Base-by-base conservation (phyloP, 148 eudicot species). In the Salicornia ramosissima region DNA sequence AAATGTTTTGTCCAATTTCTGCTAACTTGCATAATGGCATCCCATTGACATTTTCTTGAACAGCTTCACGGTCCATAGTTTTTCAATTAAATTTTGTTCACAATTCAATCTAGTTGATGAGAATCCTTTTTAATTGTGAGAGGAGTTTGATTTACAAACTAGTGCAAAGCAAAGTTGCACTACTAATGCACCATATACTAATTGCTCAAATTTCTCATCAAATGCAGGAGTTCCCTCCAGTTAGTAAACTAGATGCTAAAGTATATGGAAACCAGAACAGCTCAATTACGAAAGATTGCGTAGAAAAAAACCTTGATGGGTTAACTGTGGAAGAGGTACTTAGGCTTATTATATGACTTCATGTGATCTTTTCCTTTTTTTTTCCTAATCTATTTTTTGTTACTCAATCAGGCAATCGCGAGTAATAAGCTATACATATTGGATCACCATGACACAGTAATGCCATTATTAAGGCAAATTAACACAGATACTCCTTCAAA, bases 391-490 rank as follows among this genome's bases (percentile, higher is more conserved):
- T 36, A 3, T 3, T 36, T 36, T 36, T 36, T 52, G 10, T 25
- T 65, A 19, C 4, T 46, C 39, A 28, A 61, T 43, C 29, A 89
- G 92, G 91, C 91, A 55, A 74, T 86, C 22, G 57, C 77, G 74
- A 68, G 64, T 45, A 84, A 81, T 50, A 84, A 72, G 79, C 77
- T 87, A 40, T 90, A 74, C 86, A 80, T 86, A 76, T 66, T 90
- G 61, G 90, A 90, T 46, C 88, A 90, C 71, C 90, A 90, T 56
- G 93, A 90, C 73, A 64, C 62, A 12, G 29, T 84, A 69, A 86
- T 90, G 83, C 93, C 96, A 31, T 90, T 78, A 73, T 69, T 90
- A 72, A 84, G 81, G 70, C 31, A 78, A 70, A 86, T 88, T 65
- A 86, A 87, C 72, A 53, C 72, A 13, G 54, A 64, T 7, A 87